Base-by-base conservation (phyloP, 495 filamentous ascomycete genomes). In the Tuber brumale region DNA sequence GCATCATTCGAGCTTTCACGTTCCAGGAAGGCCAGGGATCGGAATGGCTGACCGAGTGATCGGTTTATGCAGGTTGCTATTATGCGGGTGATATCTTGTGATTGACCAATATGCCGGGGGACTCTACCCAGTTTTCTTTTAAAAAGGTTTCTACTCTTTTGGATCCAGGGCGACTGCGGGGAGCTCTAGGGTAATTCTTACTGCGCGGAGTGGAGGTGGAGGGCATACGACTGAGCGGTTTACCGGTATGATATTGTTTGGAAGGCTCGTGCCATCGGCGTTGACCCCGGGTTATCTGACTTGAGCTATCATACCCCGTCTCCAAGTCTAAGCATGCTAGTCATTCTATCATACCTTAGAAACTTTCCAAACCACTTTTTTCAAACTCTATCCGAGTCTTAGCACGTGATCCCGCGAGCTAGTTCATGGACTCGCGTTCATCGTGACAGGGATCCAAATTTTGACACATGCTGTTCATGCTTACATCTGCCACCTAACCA, bases 21-120 rank as follows among this genome's bases (percentile, higher is more conserved):
- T 66, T 66, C 27, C 5, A 18, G 57, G 57, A 18, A 19, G 57
- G 57, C 4, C 18, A 66, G 16, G 57, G 57, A 35, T 66, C 57
- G 57, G 31, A 35, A 31, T 14, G 27, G 27, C 16, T 66, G 57
- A 66, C 57, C 57, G 57, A 66, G 57, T 66, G 57, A 66, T 66
- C 57, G 27, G 18, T 35, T 35, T 66, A 66, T 66, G 27, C 57
- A 66, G 27, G 14, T 35, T 35, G 27, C 57, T 19, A 66, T 35
- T 66, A 66, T 66, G 27, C 57, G 57, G 57, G 57, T 66, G 57
- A 66, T 66, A 66, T 66, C 5, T 35, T 35, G 57, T 66, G 57
- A 66, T 66, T 3, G 57, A 5, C 5, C 3, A 8, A 35, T 19
- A 35, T 66, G 14, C 27, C 1, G 5, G 57, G n/a, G n/a, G 57